A percentile compares a stretch with the other conserved stretches of the same genome.
Evolutionary conservation across 2,329 filamentous ascomycete species (phyloP).

Genomic region (Teratosphaeriaceae sp.): DNA sequence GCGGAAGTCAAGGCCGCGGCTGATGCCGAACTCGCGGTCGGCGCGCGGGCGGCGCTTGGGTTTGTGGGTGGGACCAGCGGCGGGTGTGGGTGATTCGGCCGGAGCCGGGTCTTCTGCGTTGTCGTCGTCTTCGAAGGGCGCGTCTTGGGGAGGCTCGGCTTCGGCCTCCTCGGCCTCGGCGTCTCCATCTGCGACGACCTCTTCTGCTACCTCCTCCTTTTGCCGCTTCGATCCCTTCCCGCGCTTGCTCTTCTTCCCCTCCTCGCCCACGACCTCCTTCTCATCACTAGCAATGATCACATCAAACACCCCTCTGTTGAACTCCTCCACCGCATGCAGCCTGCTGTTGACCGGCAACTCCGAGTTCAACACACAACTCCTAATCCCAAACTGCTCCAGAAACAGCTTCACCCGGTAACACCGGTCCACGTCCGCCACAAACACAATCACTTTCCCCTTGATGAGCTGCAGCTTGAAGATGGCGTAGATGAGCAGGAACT

Average conservation of each 20-base stretch:
- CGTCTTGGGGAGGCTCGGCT: conserved; percentile 24
- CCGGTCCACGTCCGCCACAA: conserved; percentile 78
- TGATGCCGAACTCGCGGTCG: conserved; percentile 90
- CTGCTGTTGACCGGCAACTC: conserved; percentile 90
- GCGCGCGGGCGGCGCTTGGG: conserved; percentile 51
- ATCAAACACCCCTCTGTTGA: conserved; percentile 94
- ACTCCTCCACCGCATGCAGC: conserved; percentile 92
- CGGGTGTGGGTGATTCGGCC: too few species aligned
- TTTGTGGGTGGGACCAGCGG: conserved; percentile 58
- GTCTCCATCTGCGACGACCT: background rate
- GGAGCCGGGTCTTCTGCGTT: too few species aligned
- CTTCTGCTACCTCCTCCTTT: background rate
- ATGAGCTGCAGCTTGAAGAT: conserved; percentile 93
- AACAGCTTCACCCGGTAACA: conserved; percentile 93
- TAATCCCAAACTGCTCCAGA: conserved; percentile 93
- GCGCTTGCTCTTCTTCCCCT: conserved; percentile 36
- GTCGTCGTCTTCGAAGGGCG: too few species aligned
- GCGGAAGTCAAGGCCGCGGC: conserved; percentile 92
- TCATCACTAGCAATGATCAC: conserved; percentile 97
- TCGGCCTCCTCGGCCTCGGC: conserved; percentile 29
- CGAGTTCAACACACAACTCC: conserved; percentile 87
- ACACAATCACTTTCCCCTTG: conserved; percentile 83
- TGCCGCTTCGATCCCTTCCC: conserved; percentile 13
- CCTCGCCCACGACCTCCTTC: conserved; percentile 70
- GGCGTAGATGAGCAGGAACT: conserved; percentile 86